A percentile compares a stretch with the other conserved stretches of the same genome.
phyloP scores from a whole-genome alignment of 2,329 filamentous ascomycete species.

The Tolypocladium inflatum region DNA sequence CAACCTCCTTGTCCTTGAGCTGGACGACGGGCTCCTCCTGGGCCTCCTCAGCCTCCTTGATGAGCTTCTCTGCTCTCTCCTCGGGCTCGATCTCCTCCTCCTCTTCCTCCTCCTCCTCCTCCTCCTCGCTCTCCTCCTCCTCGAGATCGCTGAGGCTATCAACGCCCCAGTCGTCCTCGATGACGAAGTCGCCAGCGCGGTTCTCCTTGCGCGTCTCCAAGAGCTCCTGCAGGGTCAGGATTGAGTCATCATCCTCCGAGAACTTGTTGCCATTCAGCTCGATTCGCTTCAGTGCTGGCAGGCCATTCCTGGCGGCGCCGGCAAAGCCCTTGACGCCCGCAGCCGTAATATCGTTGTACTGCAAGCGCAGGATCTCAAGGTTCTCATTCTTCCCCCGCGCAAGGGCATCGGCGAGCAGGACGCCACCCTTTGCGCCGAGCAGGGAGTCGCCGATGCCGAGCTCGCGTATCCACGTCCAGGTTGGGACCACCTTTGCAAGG shows the following conservation, averaged over 20 bases:
- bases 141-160: conserved; percentile 83
- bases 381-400: conserved; percentile 66
- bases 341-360: conserved; percentile 89
- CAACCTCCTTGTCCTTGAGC: conserved; percentile 67
- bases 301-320: conserved; percentile 52
- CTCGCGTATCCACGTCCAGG: conserved; percentile 70
- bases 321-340: conserved; percentile 64
- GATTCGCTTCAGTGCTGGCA: conserved; percentile 73
- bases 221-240: conserved; percentile 59
- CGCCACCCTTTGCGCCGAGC: conserved; percentile 66
- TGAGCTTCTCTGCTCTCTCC: conserved; percentile 58
- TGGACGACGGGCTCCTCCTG: conserved; percentile 66
- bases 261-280: conserved; percentile 98
- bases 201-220: conserved; percentile 73
- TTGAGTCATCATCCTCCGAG: conserved; percentile 67
- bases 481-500: conserved; percentile 62
- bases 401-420: conserved; percentile 65
- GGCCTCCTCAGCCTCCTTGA: conserved; percentile 61
- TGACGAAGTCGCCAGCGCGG: conserved; percentile 51
- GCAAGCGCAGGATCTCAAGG: conserved; percentile 71
- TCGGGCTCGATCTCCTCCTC: conserved; percentile 53
- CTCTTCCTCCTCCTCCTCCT: conserved; percentile 62
- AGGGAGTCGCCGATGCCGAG: conserved; percentile 85
- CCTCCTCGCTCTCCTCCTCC: conserved; percentile 61
- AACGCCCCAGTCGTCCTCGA: conserved; percentile 75